Evolutionary conservation across 805 yeast genomes (phyloP), one percentile per base, ranked within the genome.

Genomic region (Cephaloascus fragrans): DNA sequence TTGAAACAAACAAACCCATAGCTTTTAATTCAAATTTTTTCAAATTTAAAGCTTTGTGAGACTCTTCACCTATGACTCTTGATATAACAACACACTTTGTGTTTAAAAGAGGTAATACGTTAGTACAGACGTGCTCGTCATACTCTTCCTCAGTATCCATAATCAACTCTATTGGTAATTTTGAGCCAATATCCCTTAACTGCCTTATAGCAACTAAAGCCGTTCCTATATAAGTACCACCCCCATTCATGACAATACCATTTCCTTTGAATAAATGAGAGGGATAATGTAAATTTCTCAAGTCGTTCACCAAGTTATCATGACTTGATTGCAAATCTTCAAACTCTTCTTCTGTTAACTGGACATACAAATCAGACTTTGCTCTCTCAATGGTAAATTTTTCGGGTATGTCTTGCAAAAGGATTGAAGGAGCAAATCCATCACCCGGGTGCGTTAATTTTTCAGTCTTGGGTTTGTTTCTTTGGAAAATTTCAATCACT

Each of bases 161-260:
- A 18, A 62, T 47, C n/a, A 62, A 47, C 43, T 62, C 67, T 18
- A 62, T 52, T 4, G 68, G 68, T 36, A 62, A 50, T 36, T 45
- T 40, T 18, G 59, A 55, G 3, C 65, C 67, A 40, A 44, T 39
- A 32, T 57, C 60, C 37, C 65, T 45, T 10, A 61, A 37, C 36
- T 61, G 66, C 2, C 50, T 50, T 12, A 62, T 46, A 17, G 52
- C 47, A 1, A 61, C 52, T 29, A 63, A 45, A 1, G 64, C 61
- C 1, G 55, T 49, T 3, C 56, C 56, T 18, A 61, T 39, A 38
- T 50, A 48, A 16, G 42, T 39, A 4, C 56, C 54, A 3, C 60
- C 57, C 5, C 59, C 59, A 16, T n/a, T 14, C 33, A 61, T 38
- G 5, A 61, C 61, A 20, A 64, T 60, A 9, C 69, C 69, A 16